Base-by-base conservation (phyloP, 345 rosid genomes). In the Balakata baccata region DNA sequence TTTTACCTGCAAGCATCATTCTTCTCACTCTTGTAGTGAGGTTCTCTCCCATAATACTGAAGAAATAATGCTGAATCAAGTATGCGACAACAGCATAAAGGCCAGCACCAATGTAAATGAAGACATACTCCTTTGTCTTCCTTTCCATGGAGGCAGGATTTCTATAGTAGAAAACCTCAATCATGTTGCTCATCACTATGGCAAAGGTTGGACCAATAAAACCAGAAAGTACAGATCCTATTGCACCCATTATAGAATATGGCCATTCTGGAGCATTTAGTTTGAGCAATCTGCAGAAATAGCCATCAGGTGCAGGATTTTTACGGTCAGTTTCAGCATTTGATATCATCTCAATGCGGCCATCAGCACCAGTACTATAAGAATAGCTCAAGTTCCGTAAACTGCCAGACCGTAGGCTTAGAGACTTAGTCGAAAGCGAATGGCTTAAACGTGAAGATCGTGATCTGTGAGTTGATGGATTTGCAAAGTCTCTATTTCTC, bases 1-100 rank as follows among this genome's bases (percentile, higher is more conserved):
- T 68, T 64, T 45, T 85, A 95, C 99, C 99, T 81, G 97, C 96
- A 66, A 95, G 97, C 99, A 95, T 95, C 99, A 95, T 95, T 69
- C 99, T 83, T 77, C 99, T 78, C 56, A 95, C 99, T 85, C 99
- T 83, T 39, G 99, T 95, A 9, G 99, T 95, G 76, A 95, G 98
- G 74, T 95, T 95, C 82, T 95, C 99, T 70, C 99, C 99, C 99
- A 95, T 95, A 34, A 95, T 93, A 78, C 99, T 95, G 82, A 95
- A 95, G 90, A 95, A 95, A 82, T 95, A 95, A 83, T 95, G 99
- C 80, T 95, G 99, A 56, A 95, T 95, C 91, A 95, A 80, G 69
- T 95, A 95, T 12, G 99, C 98, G 10, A 84, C 85, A n/a, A 95
- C 99, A 0, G 98, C 99, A 53, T 95, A 95, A 63, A 95, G 86